A percentile compares a stretch with the other conserved stretches of the same genome.
These are phyloP conservation scores for Russula sp. DNA, from an alignment of 768 basidiomycete species.

Conservation along the genomic window DNA sequence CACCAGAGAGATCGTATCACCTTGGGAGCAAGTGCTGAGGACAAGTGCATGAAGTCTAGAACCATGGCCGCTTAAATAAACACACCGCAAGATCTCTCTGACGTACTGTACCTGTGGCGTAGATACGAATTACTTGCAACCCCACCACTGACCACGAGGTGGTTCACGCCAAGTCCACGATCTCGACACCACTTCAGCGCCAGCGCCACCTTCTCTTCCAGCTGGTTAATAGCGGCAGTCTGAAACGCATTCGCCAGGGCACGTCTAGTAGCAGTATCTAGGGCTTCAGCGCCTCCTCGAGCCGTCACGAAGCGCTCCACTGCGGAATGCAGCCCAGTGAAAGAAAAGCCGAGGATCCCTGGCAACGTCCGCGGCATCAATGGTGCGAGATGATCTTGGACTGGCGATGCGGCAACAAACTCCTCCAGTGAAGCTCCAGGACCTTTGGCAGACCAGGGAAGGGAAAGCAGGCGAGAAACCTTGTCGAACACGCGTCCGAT, in stretches of 20 bases:
- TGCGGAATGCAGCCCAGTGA: conserved; percentile 64
- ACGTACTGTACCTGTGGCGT: conserved; percentile 43
- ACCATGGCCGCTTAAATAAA: neutral
- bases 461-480: conserved; percentile 58
- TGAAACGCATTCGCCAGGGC: conserved; percentile 70
- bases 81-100: conserved; percentile 9
- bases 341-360: conserved; percentile 66
- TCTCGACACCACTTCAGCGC: conserved; percentile 40
- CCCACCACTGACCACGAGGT: conserved; percentile 84
- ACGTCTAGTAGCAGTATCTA: conserved; percentile 35
- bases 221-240: conserved; percentile 56
- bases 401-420: conserved; percentile 40
- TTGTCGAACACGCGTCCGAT: conserved; percentile 83
- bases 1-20: conserved; percentile 37
- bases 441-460: conserved; percentile 56
- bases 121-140: conserved; percentile 83
- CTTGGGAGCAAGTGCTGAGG: conserved; percentile 24
- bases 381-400: conserved; percentile 24
- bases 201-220: conserved; percentile 65
- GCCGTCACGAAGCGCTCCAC: conserved; percentile 50
- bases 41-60: conserved; percentile 31
- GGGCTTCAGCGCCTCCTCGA: conserved; percentile 33
- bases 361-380: conserved; percentile 41
- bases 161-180: conserved; percentile 38
- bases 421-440: conserved; percentile 78